Base-by-base conservation (phyloP, 805 yeast genomes). In the Pichia kluyveri region DNA sequence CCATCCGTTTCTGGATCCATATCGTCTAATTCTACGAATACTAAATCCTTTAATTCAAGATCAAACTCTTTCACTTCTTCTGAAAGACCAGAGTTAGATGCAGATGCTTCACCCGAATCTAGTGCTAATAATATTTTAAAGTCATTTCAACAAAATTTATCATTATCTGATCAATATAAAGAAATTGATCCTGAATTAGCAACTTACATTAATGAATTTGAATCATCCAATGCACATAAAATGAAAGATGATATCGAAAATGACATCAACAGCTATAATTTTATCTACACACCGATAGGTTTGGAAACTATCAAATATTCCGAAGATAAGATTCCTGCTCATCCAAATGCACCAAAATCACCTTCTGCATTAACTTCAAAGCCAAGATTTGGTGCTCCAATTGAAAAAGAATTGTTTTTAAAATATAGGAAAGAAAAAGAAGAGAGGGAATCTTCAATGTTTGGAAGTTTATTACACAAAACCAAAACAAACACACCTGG, bases 321-420 rank as follows among this genome's bases (percentile, higher is more conserved):
- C 49, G 63, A 57, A 1, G 64, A 63, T 34, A 75, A 75, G 0
- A 69, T 78, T 9, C 83, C 82, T 3, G 62, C 75, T 5, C 81
- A 76, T 56, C 82, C 82, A 2, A 59, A 58, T 26, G 57, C 49
- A 43, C 71, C 81, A 2, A 69, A 65, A 34, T 57, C 73, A 15
- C 80, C 80, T 7, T 69, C 82, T 3, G 79, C 80, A 1, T 62
- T 78, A 10, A 56, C 69, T 8, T 31, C 50, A 26, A 52, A 56
- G 31, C 68, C 69, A 26, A 59, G 55, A 43, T 65, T 52, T 44
- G 58, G 59, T 43, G 56, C 51, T 15, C 56, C 63, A 15, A 31
- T 54, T 1, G 66, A 60, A 41, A 42, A 54, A 19, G 65, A 59
- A 38, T 26, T 57, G 14, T 51, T 37, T 38, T 53, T 56, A 8